Conservation (phyloP, 2,329 filamentous ascomycete genomes). For the Pseudonectria buxi region DNA sequence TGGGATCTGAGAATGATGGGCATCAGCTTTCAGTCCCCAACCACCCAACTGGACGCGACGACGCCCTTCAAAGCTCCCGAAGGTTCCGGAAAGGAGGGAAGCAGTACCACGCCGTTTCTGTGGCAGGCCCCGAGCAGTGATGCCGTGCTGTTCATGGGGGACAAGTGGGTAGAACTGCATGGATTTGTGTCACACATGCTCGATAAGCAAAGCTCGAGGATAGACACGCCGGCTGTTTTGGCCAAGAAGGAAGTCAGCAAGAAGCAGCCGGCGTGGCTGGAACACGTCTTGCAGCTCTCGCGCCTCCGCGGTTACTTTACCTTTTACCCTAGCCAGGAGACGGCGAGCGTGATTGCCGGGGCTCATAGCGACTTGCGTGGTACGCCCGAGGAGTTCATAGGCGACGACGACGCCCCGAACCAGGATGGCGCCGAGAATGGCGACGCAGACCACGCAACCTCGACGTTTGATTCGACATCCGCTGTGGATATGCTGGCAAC, state of each 20-base stretch:
- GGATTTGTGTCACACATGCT: constrained; percentile 65
- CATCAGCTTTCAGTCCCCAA: constrained; percentile 71
- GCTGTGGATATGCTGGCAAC: constrained; percentile 41
- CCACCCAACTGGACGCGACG: constrained; percentile 54
- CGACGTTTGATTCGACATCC: constrained; percentile 36
- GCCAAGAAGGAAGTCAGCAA: constrained; percentile 57
- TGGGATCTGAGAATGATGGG: constrained; percentile 59
- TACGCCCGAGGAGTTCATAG: constrained; percentile 61
- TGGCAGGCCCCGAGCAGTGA: constrained; percentile 83
- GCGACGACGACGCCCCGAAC: constrained; percentile 16
- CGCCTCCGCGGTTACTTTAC: constrained; percentile 70
- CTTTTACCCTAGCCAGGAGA: constrained; percentile 64
- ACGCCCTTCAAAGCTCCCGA: constrained; percentile 44
- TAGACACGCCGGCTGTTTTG: constrained; percentile 33
- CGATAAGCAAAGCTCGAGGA: constrained; percentile 31
- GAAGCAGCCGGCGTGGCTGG: constrained; percentile 67
- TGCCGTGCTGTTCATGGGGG: constrained; percentile 73
- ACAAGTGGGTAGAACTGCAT: constrained; percentile 83
- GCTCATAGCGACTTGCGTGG: constrained; percentile 71
- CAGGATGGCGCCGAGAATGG: constrained; percentile 21
- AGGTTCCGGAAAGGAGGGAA: constrained; percentile 9
- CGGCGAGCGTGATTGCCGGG: constrained; percentile 53
- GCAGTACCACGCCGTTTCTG: constrained; percentile 55
- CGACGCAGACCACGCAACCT: constrained; percentile 23
- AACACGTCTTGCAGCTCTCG: constrained; percentile 70